phyloP scores from a whole-genome alignment of 2,329 filamentous ascomycete species.

The Curvularia sp. region DNA sequence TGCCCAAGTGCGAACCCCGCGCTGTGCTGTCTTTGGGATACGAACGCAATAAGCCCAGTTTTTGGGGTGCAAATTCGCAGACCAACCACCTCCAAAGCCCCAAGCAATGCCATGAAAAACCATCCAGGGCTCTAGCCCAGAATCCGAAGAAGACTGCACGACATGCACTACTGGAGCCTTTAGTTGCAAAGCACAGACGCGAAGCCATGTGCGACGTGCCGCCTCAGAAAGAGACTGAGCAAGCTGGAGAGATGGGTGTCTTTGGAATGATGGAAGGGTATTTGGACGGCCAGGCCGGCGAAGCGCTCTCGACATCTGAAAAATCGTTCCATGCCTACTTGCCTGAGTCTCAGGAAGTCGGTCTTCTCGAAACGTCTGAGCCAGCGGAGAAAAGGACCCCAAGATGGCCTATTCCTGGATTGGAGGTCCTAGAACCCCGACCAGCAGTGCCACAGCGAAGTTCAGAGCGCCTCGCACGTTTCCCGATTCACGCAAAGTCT shows the following conservation, averaged over 20 bases:
- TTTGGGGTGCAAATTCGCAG: constrained; percentile 18
- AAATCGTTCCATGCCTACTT: constrained; percentile 19
- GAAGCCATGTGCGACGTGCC: constrained; percentile 30
- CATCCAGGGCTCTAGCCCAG: constrained; percentile 28
- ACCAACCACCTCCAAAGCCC: constrained; percentile 18
- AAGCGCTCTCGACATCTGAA: constrained; percentile 19
- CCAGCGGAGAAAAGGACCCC: constrained; percentile 18
- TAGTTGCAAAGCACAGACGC: constrained; percentile 35
- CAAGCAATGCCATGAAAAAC: constrained; percentile 39
- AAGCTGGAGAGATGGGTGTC: constrained; percentile 32
- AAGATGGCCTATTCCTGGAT: constrained; percentile 28
- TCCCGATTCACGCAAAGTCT: constrained; percentile 22
- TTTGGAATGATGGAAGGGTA: constrained; percentile 42
- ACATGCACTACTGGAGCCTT: constrained; percentile 39
- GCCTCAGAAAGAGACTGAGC: constrained; percentile 34
- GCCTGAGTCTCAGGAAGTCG: constrained; percentile 20
- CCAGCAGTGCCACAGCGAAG: constrained; percentile 35
- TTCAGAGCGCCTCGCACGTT: constrained; percentile 32
- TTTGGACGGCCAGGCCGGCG: constrained; percentile 35
- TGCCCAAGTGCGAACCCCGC: constrained; percentile 21
- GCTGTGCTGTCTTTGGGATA: constrained; percentile 12
- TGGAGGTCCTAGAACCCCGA: constrained; percentile 24
- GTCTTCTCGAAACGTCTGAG: constrained; percentile 22
- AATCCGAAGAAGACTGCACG: constrained; percentile 15
- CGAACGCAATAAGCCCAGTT: constrained; percentile 18